Conservation (phyloP, 192 early-diverging fungal genomes). For the Irineochytrium annulatum region DNA sequence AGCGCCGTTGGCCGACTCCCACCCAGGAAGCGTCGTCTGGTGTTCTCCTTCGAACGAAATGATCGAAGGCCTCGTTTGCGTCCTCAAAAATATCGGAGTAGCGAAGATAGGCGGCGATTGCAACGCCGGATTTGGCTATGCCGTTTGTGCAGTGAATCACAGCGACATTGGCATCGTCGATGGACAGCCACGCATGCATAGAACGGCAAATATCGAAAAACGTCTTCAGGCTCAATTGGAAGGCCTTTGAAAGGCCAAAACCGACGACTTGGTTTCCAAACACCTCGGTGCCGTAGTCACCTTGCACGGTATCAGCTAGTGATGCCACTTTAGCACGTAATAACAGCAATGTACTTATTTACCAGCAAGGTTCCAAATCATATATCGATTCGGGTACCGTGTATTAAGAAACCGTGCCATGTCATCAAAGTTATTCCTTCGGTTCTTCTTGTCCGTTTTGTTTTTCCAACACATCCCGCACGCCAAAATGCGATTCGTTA, state of each 20-base stretch:
- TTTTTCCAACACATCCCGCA: slow-evolving; percentile 40
- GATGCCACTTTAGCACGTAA: too few species aligned
- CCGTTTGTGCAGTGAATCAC: slow-evolving; percentile 56
- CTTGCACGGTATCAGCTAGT: slow-evolving; percentile 45
- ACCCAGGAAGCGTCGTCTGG: slow-evolving; percentile 35
- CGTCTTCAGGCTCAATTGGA: slow-evolving; percentile 41
- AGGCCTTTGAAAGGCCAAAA: slow-evolving; percentile 47
- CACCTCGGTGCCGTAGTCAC: slow-evolving; percentile 39
- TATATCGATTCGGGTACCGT: slow-evolving; percentile 42
- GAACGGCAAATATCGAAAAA: slow-evolving; percentile 52
- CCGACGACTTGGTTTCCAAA: slow-evolving; percentile 48
- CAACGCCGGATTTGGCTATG: slow-evolving; percentile 37
- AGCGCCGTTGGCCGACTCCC: slow-evolving; percentile 41
- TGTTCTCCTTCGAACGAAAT: slow-evolving; percentile 38
- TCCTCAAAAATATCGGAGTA: slow-evolving; percentile 40
- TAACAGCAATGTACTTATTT: too few species aligned
- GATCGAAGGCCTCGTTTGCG: slow-evolving; percentile 48
- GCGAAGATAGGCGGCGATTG: slow-evolving; percentile 45
- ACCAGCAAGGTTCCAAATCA: slow-evolving; percentile 58
- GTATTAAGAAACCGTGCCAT: slow-evolving; percentile 46
- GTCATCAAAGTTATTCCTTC: slow-evolving; percentile 47
- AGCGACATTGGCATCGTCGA: slow-evolving; percentile 45
- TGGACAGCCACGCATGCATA: slow-evolving; percentile 50
- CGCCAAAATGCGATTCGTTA: slow-evolving; percentile 47
- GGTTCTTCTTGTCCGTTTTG: slow-evolving; percentile 15